Evolutionary conservation across 306 rosid genomes (phyloP).

Genomic region (Inga leiocalycina): DNA sequence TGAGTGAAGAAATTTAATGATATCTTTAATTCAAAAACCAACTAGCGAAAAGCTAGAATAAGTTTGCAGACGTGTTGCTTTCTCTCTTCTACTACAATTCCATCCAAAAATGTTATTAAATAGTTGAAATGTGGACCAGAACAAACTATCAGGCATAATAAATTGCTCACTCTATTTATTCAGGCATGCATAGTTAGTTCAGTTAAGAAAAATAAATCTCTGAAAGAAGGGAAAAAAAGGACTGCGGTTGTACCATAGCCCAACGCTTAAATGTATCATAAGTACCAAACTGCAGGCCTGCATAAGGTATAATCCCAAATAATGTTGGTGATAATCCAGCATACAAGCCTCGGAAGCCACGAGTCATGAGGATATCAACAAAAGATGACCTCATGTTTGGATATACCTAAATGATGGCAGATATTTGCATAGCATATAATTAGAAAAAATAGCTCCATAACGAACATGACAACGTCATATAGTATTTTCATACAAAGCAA

Average conservation of each 20-base stretch:
- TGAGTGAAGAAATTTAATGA: conserved; percentile 8
- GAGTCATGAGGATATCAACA: conserved; percentile 63
- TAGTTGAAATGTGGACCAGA: conserved; percentile 19
- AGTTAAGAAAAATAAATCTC: conserved; percentile 20
- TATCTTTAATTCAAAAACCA: conserved; percentile 13
- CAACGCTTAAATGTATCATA: conserved; percentile 92
- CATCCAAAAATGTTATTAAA: conserved; percentile 8
- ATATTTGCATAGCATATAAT: conserved; percentile 19
- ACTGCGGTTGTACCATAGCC: conserved; percentile 65
- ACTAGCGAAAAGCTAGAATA: not conserved
- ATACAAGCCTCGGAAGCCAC: conserved; percentile 83
- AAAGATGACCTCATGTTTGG: conserved; percentile 91
- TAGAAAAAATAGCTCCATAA: not conserved
- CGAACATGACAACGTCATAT: not conserved
- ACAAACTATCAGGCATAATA: not conserved
- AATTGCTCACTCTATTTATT: not conserved
- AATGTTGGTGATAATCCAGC: conserved; percentile 95
- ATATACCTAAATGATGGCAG: conserved; percentile 62
- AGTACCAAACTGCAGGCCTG: conserved; percentile 96
- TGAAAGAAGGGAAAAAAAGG: not conserved
- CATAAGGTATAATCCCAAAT: conserved; percentile 98
- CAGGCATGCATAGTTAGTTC: conserved; percentile 21
- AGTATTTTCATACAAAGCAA: not conserved
- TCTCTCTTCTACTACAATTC: not conserved
- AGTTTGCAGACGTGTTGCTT: conserved; percentile 1